Percentiles rank a stretch among this genome's conserved stretches.
phyloP scores from a whole-genome alignment of 805 yeast genomes.

The Tanozyma kutaoensis region DNA sequence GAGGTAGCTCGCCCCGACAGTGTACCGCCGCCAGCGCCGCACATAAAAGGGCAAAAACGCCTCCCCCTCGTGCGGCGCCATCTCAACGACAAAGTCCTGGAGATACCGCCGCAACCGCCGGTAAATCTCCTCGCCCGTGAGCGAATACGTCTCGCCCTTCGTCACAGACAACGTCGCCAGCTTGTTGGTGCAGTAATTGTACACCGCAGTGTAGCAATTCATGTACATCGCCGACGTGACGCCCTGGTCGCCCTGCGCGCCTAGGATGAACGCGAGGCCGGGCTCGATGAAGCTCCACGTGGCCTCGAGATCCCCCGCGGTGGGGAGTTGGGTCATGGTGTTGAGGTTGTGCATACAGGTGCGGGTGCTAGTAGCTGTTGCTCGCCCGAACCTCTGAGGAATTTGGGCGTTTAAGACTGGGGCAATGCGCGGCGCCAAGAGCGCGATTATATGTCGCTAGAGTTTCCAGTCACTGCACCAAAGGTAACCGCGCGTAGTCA shows the following conservation, averaged over 20 bases:
- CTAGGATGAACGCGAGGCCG: constrained; percentile 56
- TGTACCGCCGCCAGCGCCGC: constrained; percentile 75
- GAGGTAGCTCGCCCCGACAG: constrained; percentile 83
- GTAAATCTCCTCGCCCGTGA: constrained; percentile 88
- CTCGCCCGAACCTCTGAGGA: no score
- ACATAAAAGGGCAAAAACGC: constrained; percentile 16
- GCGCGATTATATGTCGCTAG: no score
- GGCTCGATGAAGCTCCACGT: constrained; percentile 77
- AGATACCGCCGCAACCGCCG: constrained; percentile 56
- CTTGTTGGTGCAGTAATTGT: constrained; percentile 81
- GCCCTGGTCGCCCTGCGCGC: constrained; percentile 52
- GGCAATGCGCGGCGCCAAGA: no score
- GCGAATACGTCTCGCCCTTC: constrained; percentile 23
- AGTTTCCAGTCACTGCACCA: no score
- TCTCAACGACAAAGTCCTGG: constrained; percentile 38
- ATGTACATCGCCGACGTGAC: constrained; percentile 64
- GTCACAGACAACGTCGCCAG: constrained; percentile 17
- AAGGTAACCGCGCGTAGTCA: no score
- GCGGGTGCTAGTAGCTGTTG: no score
- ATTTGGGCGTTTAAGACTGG: no score
- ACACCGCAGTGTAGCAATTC: constrained; percentile 84
- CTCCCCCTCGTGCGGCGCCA: constrained; percentile 37
- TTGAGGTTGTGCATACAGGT: no score
- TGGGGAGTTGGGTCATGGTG: no score
- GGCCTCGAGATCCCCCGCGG: constrained; percentile 47